Evolutionary conservation across 345 rosid species (phyloP).

Genomic region (Nephelium lappaceum): DNA sequence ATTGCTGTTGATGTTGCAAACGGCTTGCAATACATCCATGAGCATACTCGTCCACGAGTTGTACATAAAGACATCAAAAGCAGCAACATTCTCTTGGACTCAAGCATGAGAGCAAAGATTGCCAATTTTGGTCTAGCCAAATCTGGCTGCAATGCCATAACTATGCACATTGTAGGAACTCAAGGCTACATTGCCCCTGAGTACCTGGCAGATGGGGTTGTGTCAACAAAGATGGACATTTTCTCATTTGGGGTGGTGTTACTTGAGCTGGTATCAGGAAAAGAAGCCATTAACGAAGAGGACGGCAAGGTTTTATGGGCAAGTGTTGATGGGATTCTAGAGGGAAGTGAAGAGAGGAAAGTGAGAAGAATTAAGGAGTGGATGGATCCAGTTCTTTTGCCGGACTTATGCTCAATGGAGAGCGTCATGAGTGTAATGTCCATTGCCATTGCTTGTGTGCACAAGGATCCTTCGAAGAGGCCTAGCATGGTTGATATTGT

Average conservation of each 20-base stretch:
- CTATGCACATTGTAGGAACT: constrained; percentile 81
- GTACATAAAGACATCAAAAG: constrained; percentile 76
- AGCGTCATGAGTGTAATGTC: constrained; percentile 29
- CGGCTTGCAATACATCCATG: constrained; percentile 73
- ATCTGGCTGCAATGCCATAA: constrained; percentile 77
- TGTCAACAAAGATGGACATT: constrained; percentile 68
- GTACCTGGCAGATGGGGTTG: constrained; percentile 59
- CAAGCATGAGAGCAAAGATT: constrained; percentile 65
- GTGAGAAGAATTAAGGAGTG: constrained; percentile 30
- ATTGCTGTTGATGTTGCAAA: constrained; percentile 62
- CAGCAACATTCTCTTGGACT: constrained; percentile 63
- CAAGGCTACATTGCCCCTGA: constrained; percentile 81
- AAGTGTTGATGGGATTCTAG: constrained; percentile 28
- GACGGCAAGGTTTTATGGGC: constrained; percentile 58
- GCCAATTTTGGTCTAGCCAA: constrained; percentile 75
- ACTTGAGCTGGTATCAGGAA: constrained; percentile 66
- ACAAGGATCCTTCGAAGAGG: constrained; percentile 42
- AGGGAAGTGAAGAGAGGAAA: constrained; percentile 45
- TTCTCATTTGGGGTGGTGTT: constrained; percentile 72
- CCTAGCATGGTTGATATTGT: constrained; percentile 64
- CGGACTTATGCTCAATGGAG: constrained; percentile 45
- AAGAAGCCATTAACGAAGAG: constrained; percentile 49
- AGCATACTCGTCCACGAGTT: constrained; percentile 66
- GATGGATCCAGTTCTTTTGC: constrained; percentile 44
- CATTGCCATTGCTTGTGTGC: neutral